Evolutionary conservation across 257 asterid species (phyloP), one percentile per base, ranked within the genome.

Genomic region (Parsonsia alboflavescens): DNA sequence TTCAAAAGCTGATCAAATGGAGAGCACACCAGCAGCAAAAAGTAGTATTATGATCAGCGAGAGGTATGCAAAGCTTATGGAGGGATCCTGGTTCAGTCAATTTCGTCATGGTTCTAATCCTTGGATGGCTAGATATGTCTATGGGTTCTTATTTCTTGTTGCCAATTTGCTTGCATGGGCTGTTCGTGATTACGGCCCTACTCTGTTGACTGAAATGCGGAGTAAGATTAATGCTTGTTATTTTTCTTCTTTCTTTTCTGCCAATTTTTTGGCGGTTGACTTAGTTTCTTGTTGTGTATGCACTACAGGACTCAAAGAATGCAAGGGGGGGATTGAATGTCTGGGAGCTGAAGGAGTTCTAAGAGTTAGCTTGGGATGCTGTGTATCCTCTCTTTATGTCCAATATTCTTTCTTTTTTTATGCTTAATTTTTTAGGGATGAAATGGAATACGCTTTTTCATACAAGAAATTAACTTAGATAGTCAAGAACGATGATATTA

Each of bases 71-170:
- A 79, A 78, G 77, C 78, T 85, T 49, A 68, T 74, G 63, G 75
- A 73, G 3, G 89, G 89, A 4, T 85, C 84, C 22, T 85, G 89
- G 89, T 68, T 85, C 57, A 76, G 79, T 73, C 89, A 85, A 63
- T 85, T 85, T 72, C 80, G 83, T 2, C 54, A 78, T 78, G 87
- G 89, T 54, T 85, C 89, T 54, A 85, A 85, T 73, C 89, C 89
- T 61, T 85, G 89, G 89, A 85, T 85, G 85, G 89, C 89, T 39
- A 79, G 89, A 85, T 85, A 85, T 73, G 81, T 82, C 54, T 85
- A 85, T 41, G 85, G 83, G 67, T 75, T 85, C 62, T 76, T 85
- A 36, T 85, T 85, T 82, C 82, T 85, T 41, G 41, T 83, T 24
- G 72, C 82, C 26, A 85, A 85, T 74, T 68, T 85, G 82, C 76